These are phyloP conservation scores for Plasmodium berghei DNA, from an alignment of 169 alveolate genomes.

Conservation along the genomic window DNA sequence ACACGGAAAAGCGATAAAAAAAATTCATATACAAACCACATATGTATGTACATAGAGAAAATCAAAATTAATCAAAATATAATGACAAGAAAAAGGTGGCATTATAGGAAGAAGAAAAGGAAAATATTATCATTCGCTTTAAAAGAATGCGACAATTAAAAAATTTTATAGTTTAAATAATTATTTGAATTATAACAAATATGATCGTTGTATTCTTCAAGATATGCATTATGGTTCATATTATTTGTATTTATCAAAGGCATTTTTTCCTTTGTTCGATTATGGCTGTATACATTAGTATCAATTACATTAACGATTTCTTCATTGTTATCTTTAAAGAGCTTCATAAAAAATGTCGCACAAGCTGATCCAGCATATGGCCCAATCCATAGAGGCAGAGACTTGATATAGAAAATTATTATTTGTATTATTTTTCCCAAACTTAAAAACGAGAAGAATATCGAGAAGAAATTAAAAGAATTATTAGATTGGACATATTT, in stretches of 20 bases:
- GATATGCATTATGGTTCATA: constrained; percentile 44
- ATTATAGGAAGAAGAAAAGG: too few species aligned
- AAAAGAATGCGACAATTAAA: constrained; percentile 7
- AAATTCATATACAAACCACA: background rate
- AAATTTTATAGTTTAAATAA: constrained; percentile 33
- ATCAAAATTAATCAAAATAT: background rate
- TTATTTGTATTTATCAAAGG: constrained; percentile 46
- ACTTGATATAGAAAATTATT: constrained; percentile 31
- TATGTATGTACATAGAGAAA: background rate
- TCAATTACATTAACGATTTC: constrained; percentile 57
- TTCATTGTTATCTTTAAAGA: constrained; percentile 44
- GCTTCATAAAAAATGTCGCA: constrained; percentile 32
- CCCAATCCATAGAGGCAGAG: constrained; percentile 70
- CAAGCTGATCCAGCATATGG: constrained; percentile 65
- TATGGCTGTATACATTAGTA: constrained; percentile 32
- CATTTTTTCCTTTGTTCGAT: constrained; percentile 28
- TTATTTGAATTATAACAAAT: constrained; percentile 36
- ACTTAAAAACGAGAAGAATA: constrained; percentile 55
- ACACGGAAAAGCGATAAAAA: constrained; percentile 1
- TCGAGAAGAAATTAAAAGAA: constrained; percentile 21
- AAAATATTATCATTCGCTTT: too few species aligned
- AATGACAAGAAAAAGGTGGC: too few species aligned
- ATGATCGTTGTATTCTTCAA: constrained; percentile 50
- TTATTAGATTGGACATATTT: constrained; percentile 35
- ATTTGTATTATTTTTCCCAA: constrained; percentile 38